Percentiles rank a stretch among this genome's conserved stretches.
phyloP scores from a whole-genome alignment of 2,329 filamentous ascomycete species.

The Stagonosporopsis cucurbitacearum region DNA sequence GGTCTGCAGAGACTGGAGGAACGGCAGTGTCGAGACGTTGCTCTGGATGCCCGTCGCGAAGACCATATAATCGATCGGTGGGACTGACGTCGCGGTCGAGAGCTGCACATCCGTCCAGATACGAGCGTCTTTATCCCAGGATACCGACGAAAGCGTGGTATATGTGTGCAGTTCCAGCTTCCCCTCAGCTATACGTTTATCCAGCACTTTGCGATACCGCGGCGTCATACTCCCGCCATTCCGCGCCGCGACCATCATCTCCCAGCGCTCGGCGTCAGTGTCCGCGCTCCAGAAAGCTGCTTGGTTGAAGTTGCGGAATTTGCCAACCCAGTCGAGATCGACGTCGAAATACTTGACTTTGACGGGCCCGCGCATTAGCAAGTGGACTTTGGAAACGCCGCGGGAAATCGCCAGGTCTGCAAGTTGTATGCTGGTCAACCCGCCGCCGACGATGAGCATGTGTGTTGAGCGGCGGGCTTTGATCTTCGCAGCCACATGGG shows the following conservation, averaged over 20 bases:
- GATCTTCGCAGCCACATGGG: slow-evolving; percentile 61
- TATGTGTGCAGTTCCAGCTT: slow-evolving; percentile 63
- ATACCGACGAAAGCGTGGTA: slow-evolving; percentile 62
- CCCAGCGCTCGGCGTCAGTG: slow-evolving; percentile 70
- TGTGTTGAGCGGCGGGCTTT: slow-evolving; percentile 57
- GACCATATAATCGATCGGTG: slow-evolving; percentile 70
- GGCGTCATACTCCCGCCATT: slow-evolving; percentile 80
- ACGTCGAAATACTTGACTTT: slow-evolving; percentile 81
- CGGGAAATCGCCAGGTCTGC: slow-evolving; percentile 69
- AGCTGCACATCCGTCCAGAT: slow-evolving; percentile 51
- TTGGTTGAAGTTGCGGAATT: slow-evolving; percentile 79
- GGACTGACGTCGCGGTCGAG: slow-evolving; percentile 60
- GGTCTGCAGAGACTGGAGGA: slow-evolving; percentile 64
- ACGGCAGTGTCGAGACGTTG: slow-evolving; percentile 66
- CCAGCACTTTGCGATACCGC: slow-evolving; percentile 69
- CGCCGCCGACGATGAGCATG: slow-evolving; percentile 75
- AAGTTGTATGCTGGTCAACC: slow-evolving; percentile 77
- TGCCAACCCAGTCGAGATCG: slow-evolving; percentile 78
- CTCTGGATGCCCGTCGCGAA: slow-evolving; percentile 76
- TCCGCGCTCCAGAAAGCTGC: slow-evolving; percentile 80
- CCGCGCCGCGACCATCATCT: slow-evolving; percentile 70
- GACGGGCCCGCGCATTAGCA: slow-evolving; percentile 68
- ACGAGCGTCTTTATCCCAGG: slow-evolving; percentile 56
- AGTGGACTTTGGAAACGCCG: slow-evolving; percentile 72
- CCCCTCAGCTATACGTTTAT: slow-evolving; percentile 62